A percentile compares a stretch with the other conserved stretches of the same genome.
Conservation (phyloP, 257 asterid species). For the Nicotiana undulata region DNA sequence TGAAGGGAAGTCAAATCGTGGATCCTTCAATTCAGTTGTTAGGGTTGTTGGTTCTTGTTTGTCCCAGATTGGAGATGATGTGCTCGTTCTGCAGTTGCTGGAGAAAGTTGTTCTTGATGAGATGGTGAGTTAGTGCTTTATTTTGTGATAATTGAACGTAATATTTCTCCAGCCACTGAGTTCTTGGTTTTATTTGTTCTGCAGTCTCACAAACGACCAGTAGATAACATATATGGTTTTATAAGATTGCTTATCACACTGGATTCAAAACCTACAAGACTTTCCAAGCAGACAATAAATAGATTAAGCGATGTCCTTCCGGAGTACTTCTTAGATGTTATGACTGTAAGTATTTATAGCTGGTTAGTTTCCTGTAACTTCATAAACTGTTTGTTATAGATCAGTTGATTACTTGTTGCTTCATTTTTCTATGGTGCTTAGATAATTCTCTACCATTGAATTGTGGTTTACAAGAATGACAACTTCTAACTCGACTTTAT, state of each 20-base stretch:
- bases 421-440: not conserved
- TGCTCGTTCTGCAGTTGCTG: conserved; percentile 57
- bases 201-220: conserved; percentile 51
- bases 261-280: conserved; percentile 54
- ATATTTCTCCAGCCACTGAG: not conserved
- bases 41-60: conserved; percentile 42
- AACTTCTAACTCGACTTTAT: not conserved
- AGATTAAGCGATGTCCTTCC: conserved; percentile 54
- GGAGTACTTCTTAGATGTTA: conserved; percentile 44
- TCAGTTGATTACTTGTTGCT: not conserved
- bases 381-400: not conserved
- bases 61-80: conserved; percentile 64
- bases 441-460: not conserved
- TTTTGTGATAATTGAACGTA: not conserved
- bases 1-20: conserved; percentile 40
- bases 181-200: conserved; percentile 4
- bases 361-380: not conserved
- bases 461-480: not conserved
- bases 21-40: conserved; percentile 44
- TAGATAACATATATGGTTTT: conserved; percentile 64
- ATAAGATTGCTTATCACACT: conserved; percentile 59
- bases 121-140: conserved; percentile 40
- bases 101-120: conserved; percentile 64
- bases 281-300: conserved; percentile 50
- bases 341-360: conserved; percentile 34